Conservation (phyloP, 805 yeast species). For the Hanseniaspora pseudoguilliermondii region DNA sequence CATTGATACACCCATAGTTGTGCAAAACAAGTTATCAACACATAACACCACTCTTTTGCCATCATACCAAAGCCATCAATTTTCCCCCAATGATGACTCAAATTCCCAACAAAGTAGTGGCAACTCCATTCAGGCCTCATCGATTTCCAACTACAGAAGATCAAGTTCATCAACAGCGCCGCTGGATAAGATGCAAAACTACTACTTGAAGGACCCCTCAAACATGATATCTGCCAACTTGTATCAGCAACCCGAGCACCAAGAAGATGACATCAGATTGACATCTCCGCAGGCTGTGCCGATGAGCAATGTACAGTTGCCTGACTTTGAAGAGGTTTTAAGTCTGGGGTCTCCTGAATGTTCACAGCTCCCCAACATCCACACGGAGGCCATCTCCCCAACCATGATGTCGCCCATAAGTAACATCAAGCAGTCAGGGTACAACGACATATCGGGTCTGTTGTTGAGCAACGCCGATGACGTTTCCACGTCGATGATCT, state of each 20-base stretch:
- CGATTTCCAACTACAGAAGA: neutral
- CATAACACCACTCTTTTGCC: constrained; percentile 72
- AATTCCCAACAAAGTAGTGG: constrained; percentile 9
- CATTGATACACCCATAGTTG: constrained; percentile 86
- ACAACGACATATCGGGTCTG: neutral
- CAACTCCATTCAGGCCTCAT: neutral
- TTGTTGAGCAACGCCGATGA: constrained; percentile 25
- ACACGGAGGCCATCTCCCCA: neutral
- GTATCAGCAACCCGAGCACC: constrained; percentile 3
- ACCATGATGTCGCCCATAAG: constrained; percentile 1
- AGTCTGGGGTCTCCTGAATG: constrained; percentile 6
- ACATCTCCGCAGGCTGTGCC: constrained; percentile 11
- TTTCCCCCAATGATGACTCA: neutral
- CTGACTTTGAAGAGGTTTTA: constrained; percentile 10
- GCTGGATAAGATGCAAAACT: neutral
- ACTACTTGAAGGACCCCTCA: constrained; percentile 1
- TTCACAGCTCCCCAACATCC: neutral
- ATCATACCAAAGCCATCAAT: constrained; percentile 38
- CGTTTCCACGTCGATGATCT: constrained; percentile 20
- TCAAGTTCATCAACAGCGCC: neutral
- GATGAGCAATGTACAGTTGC: neutral
- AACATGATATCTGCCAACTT: constrained; percentile 8
- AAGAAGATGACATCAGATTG: constrained; percentile 7
- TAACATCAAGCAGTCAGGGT: neutral
- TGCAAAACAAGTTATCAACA: constrained; percentile 62